Evolutionary conservation across 2,329 filamentous ascomycete species (phyloP), one percentile per base, ranked within the genome.

Genomic region (Aspergillus nomiae): DNA sequence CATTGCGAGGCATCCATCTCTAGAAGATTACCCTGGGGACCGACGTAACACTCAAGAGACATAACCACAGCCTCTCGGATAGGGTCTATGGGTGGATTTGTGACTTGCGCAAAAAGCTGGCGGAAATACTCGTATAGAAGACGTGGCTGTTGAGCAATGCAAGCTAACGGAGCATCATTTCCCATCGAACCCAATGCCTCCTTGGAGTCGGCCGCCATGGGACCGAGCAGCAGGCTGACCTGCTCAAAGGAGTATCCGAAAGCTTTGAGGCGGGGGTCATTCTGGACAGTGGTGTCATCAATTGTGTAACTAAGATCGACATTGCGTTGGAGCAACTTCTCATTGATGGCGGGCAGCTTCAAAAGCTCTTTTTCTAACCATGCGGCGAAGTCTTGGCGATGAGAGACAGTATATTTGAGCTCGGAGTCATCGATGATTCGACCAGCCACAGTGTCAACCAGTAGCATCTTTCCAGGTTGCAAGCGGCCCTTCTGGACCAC

Each of bases 41-140:
- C 94, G 70, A 98, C 92, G 76, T 97, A 98, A 73, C 94, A 96
- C 76, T 97, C 94, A 46, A 98, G 83, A 61, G 94, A 97, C 94
- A 98, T 98, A 79, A 98, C 94, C 73, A 97, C 95, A 32, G 94
- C 94, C 84, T 98, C 94, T 79, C 94, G 87, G 71, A 98, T 98
- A 36, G 94, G 94, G 75, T 98, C 94, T 74, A 98, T 98, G 16
- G 94, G 94, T 70, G 94, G 94, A 80, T 98, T 98, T 65, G 94
- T 98, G 77, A 98, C 94, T 82, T 98, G 94, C 11, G 94, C 94
- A 78, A 98, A 98, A 50, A 98, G 89, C 83, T 98, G 92, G 66
- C 94, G 89, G 89, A 98, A 98, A 82, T 98, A 98, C 79, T 97
- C 94, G 78, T 92, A 96, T 24, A 97, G 86, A 59, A 97, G 84